phyloP scores from a whole-genome alignment of 345 rosid species.

The Pugionium cornutum region DNA sequence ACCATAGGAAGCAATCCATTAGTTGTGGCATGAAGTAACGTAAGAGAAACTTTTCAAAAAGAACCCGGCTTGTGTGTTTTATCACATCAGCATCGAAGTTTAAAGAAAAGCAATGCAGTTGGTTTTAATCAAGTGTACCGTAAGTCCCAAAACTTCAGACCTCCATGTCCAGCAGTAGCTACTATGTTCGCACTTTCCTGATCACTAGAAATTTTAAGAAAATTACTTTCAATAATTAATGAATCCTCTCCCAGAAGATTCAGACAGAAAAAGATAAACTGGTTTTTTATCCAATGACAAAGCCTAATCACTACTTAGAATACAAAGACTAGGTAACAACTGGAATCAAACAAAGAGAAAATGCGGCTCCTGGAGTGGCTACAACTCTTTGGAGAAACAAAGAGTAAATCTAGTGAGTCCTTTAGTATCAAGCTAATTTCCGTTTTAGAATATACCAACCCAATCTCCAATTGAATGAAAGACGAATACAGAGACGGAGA shows the following conservation, averaged over 20 bases:
- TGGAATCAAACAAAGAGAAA: constrained; percentile 5
- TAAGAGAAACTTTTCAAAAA: not conserved
- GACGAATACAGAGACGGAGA: not conserved
- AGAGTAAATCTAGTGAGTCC: too few species aligned
- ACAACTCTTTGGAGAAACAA: not conserved
- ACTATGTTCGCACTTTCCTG: constrained; percentile 62
- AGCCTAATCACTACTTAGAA: not conserved
- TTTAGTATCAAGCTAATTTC: not conserved
- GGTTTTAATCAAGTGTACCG: constrained; percentile 50
- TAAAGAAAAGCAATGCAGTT: constrained; percentile 1
- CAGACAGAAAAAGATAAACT: not conserved
- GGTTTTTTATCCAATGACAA: constrained; percentile 9
- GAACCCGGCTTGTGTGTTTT: not conserved
- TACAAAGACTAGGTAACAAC: not conserved
- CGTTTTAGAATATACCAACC: not conserved
- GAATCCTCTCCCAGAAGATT: not conserved
- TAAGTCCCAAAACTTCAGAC: constrained; percentile 89
- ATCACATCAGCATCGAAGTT: not conserved
- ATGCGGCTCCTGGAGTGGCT: not conserved
- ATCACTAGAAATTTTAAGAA: constrained; percentile 51
- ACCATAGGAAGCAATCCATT: constrained; percentile 20
- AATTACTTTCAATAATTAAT: not conserved
- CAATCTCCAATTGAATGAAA: constrained; percentile 8
- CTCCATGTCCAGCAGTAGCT: constrained; percentile 83
- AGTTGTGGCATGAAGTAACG: not conserved